Base-by-base conservation (phyloP, 192 early-diverging fungal species). In the Backusella macrospora region DNA sequence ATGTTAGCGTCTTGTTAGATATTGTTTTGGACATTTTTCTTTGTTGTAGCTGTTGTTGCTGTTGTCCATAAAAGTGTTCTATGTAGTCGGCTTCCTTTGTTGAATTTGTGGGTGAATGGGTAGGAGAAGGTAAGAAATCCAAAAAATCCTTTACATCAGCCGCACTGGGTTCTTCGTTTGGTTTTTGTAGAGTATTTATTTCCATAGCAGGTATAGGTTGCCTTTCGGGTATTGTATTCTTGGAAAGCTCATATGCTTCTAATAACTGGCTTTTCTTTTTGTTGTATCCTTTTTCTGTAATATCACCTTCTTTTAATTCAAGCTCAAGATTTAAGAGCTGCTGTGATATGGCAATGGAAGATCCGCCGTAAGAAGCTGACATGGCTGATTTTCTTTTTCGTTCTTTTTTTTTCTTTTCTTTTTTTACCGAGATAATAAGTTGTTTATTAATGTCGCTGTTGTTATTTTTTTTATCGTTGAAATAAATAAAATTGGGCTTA, bases 201-300 rank as follows among this genome's bases (percentile, higher is more conserved):
- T 66, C 21, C 21, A 39, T 23, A 29, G 63, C 18, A 5, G 65
- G 65, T 66, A 66, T 6, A 38, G 46, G 16, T 46, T 71, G 70
- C 85, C 74, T 8, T 89, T 80, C 65, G 81, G 82, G 15, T 76
- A 72, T 29, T 23, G 21, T 26, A 59, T 59, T 59, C 13, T 12
- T 59, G 3, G 52, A 18, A 59, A 14, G 12, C 29, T 65, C 3
- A 34, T 64, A 45, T 14, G 62, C 42, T 15, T 72, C 81, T 43
- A 66, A 43, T 21, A 66, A 21, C 21, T 21, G 38, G 43, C 21
- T 66, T 8, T 44, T 74, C 72, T 86, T 86, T 80, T 90, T 91
- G 63, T 90, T 86, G 68, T 82, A 92, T n/a, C 91, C 91, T 77
- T 93, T 90, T 74, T 86, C 81, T 37, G 92, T 93, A 65, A 93